These are phyloP conservation scores for Lentithecium fluviatile DNA, from an alignment of 495 filamentous ascomycete species.

Conservation along the genomic window DNA sequence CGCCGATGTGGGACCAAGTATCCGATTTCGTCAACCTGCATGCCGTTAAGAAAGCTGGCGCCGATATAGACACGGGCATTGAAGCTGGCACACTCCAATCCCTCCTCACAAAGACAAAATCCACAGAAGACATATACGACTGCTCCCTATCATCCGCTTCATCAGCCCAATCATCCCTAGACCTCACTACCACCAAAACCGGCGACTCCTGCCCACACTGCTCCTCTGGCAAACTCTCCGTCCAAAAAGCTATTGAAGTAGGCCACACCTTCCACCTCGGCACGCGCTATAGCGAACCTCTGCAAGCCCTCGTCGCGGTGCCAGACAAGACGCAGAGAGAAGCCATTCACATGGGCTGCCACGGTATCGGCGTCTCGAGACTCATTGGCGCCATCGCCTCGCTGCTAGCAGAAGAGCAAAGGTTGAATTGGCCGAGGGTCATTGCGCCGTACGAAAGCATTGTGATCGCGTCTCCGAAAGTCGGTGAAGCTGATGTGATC, in stretches of 20 bases:
- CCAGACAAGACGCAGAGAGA: constrained; percentile 42
- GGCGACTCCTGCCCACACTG: constrained; percentile 76
- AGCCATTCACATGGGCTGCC: constrained; percentile 88
- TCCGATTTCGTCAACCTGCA: constrained; percentile 62
- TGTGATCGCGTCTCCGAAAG: constrained; percentile 56
- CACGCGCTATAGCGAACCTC: constrained; percentile 76
- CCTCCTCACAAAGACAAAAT: constrained; percentile 14
- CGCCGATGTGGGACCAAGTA: background rate
- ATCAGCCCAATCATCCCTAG: constrained; percentile 19
- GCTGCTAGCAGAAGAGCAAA: constrained; percentile 64
- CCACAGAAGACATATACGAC: constrained; percentile 18
- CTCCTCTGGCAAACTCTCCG: constrained; percentile 57
- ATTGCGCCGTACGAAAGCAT: constrained; percentile 84
- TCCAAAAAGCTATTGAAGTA: constrained; percentile 77
- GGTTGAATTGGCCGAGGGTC: constrained; percentile 82
- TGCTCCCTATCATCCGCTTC: background rate
- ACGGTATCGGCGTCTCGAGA: constrained; percentile 91
- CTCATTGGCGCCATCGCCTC: constrained; percentile 85
- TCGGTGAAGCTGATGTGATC: constrained; percentile 51
- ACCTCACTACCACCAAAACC: constrained; percentile 48
- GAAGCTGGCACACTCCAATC: constrained; percentile 46
- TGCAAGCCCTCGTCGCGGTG: constrained; percentile 59
- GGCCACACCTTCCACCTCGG: constrained; percentile 95
- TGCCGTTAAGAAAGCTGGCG: constrained; percentile 62
- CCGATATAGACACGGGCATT: constrained; percentile 66